Percentiles rank a stretch among this genome's conserved stretches.
phyloP scores from a whole-genome alignment of 306 rosid species.

The Cucumis hystrix region DNA sequence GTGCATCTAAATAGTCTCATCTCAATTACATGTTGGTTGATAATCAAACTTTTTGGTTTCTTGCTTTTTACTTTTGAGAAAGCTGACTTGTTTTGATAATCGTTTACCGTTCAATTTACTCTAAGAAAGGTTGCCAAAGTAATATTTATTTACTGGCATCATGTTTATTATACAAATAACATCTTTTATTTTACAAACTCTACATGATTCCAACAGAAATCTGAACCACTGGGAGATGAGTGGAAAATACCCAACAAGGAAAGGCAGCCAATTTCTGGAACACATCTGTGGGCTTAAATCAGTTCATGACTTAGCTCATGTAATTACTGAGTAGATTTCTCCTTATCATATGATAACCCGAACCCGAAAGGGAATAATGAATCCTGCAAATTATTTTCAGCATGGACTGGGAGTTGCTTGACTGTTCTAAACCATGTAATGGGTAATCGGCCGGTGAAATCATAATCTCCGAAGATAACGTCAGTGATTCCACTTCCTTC shows the following conservation, averaged over 20 bases:
- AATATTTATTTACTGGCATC: neutral
- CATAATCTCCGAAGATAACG: conserved; percentile 59
- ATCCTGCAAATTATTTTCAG: conserved; percentile 22
- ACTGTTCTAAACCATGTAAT: conserved; percentile 61
- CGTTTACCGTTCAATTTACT: too few species aligned
- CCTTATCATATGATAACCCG: conserved; percentile 18
- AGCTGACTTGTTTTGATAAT: too few species aligned
- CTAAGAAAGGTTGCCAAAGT: too few species aligned
- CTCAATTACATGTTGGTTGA: too few species aligned
- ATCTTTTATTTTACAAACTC: neutral
- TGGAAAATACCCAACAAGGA: neutral
- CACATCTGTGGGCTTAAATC: neutral
- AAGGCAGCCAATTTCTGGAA: neutral
- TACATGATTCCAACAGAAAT: neutral
- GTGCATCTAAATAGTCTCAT: too few species aligned
- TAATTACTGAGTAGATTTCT: neutral
- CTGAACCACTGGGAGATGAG: neutral
- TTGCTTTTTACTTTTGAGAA: too few species aligned
- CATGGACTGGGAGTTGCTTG: conserved; percentile 27
- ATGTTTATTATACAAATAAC: neutral
- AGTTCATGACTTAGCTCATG: neutral
- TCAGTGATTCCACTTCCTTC: conserved; percentile 79
- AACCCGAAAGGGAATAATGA: conserved; percentile 73
- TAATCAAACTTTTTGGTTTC: too few species aligned
- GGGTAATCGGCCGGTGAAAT: conserved; percentile 61